A percentile compares a stretch with the other conserved stretches of the same genome.
phyloP scores from a whole-genome alignment of 768 basidiomycete species.

The Rhizopogon vulgaris region DNA sequence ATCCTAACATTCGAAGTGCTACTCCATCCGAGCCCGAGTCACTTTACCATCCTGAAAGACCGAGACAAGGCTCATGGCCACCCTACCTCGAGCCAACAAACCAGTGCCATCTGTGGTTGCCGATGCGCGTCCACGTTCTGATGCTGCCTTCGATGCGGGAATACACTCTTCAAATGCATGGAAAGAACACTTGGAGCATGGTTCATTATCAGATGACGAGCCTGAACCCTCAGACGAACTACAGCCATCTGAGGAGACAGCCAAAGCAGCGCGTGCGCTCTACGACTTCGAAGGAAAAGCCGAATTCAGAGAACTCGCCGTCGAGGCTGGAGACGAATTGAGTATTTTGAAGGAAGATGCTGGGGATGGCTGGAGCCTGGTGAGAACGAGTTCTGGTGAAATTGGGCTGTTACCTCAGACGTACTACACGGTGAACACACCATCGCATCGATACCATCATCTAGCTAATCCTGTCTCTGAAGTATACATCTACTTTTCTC shows the following conservation, averaged over 20 bases:
- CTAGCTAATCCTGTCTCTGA: constrained; percentile 2
- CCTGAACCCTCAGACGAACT: constrained; percentile 30
- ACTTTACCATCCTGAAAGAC: not conserved
- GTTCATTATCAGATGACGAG: constrained; percentile 48
- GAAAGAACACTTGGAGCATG: constrained; percentile 54
- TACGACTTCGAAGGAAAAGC: constrained; percentile 72
- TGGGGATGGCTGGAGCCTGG: constrained; percentile 79
- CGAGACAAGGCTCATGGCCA: constrained; percentile 26
- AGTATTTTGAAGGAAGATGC: constrained; percentile 67
- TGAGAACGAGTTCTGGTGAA: constrained; percentile 48
- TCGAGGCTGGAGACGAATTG: constrained; percentile 65
- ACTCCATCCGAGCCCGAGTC: not conserved
- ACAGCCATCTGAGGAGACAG: constrained; percentile 5
- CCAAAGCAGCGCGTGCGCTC: constrained; percentile 53
- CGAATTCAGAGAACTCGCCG: constrained; percentile 65
- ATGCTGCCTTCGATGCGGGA: constrained; percentile 62
- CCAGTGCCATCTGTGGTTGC: constrained; percentile 14
- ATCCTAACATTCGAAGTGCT: too few species aligned
- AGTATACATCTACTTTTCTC: constrained; percentile 66
- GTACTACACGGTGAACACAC: constrained; percentile 61
- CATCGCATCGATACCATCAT: not conserved
- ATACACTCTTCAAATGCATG: constrained; percentile 75
- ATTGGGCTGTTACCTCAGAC: constrained; percentile 63
- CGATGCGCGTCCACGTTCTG: constrained; percentile 23
- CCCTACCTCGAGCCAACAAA: constrained; percentile 29